phyloP scores from a whole-genome alignment of 306 rosid genomes.

The Pachyrhizus erosus region DNA sequence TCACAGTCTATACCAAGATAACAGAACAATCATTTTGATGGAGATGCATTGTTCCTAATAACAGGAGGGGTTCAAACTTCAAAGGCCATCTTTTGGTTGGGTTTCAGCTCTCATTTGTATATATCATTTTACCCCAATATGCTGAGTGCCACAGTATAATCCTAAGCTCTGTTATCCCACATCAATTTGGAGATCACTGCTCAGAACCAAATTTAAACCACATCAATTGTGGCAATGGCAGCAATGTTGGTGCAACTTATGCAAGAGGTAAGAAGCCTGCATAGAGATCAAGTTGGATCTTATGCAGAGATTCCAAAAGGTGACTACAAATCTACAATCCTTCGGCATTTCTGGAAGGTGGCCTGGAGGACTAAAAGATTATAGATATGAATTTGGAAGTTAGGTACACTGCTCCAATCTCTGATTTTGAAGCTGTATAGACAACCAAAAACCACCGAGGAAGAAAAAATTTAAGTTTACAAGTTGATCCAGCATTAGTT shows the following conservation, averaged over 20 bases:
- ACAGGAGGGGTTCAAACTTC: constrained; percentile 6
- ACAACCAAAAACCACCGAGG: constrained; percentile 11
- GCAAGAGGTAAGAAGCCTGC: neutral
- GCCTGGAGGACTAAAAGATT: constrained; percentile 5
- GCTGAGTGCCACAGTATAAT: neutral
- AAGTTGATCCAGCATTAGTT: neutral
- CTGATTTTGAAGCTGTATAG: constrained; percentile 5
- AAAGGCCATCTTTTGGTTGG: neutral
- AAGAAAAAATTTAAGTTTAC: neutral
- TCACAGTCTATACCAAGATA: neutral
- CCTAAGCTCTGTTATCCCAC: constrained; percentile 8
- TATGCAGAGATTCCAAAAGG: neutral
- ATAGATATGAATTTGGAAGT: neutral
- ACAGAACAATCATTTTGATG: neutral
- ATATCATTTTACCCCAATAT: neutral
- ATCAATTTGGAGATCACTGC: constrained; percentile 13
- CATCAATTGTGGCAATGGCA: neutral
- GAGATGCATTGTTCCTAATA: neutral
- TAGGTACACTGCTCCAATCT: neutral
- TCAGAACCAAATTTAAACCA: constrained; percentile 6
- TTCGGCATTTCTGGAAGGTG: neutral
- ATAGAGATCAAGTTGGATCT: constrained; percentile 19
- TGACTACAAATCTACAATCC: neutral
- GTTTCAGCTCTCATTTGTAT: constrained; percentile 10
- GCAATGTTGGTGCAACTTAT: neutral